Base-by-base conservation (phyloP, 2,329 filamentous ascomycete species). In the Zasmidium cellare region DNA sequence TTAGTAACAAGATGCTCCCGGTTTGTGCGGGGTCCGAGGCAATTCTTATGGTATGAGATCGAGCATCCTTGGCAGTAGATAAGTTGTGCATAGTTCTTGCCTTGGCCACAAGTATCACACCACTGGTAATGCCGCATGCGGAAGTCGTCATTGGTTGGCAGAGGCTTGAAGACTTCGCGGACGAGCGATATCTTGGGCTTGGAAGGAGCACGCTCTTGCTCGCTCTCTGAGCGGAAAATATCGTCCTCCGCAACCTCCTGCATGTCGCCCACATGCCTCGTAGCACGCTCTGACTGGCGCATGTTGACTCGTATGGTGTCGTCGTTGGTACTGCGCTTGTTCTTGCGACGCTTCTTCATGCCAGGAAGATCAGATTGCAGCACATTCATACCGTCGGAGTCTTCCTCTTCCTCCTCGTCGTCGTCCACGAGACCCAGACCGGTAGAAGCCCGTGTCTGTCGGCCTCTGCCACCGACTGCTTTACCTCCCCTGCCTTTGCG, bases 1-100 rank as follows among this genome's bases (percentile, higher is more conserved):
- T 97, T 99, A 22, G 92, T 97, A 9, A 91, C 91, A 35, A 94
- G 77, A 72, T 97, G 94, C n/a, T 96, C 91, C 59, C 94, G 84
- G 12, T 73, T 79, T 52, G 82, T 84, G 51, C 94, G 85, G 50
- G 82, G 79, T 1, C 93, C 92, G 24, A 99, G 80, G 69, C 94
- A 99, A 44, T 77, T 77, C 72, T 90, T 91, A 75, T 99, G 94
- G 65, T 91, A 96, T 0, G 89, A 82, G 49, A 87, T 80, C 1
- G 88, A 91, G 72, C 94, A 99, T 25, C 94, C 94, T 75, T 99
- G 96, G 66, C 94, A 99, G 69, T 88, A 87, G 31, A 99, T 82
- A 22, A 99, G 78, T 41, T 84, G 79, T 0, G 90, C 91, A 69
- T 87, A 88, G 57, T 79, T 81, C 1, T 76, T 72, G 20, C 81